Evolutionary conservation across 73 alveolate genomes (phyloP), one percentile per base, ranked within the genome.

Genomic region (Paramecium biaurelia): DNA sequence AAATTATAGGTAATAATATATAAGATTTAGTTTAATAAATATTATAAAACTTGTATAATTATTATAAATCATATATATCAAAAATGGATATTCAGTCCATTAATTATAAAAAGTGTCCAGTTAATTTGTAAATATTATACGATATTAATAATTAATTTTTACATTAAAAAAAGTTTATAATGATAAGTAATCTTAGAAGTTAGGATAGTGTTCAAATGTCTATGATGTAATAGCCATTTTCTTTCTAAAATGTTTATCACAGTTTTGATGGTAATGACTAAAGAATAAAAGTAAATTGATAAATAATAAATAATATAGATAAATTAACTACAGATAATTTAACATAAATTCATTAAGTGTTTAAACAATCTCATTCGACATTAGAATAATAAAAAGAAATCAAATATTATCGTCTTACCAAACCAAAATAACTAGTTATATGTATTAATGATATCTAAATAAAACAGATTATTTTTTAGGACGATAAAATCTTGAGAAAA

Each of bases 261-360:
- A 72, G 86, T 20, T 72, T 72, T 34, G 86, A 72, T 38, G 86
- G 86, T 11, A 72, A 72, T 38, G 58, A 72, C 21, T 72, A 34
- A 7, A 72, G 58, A 42, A 72, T 72, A 11, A 72, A 18, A 18
- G 86, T 72, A 72, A 28, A 34, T 15, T 34, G 11, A 12, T 20
- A 72, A 34, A 28, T 28, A 58, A 67, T 67, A 23, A n/a, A 23
- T 12, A 20, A 72, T 35, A 9, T 72, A 72, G 86, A 14, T 72
- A 32, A 72, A 38, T 35, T 21, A 72, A 18, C 56, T 72, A 2
- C 20, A 72, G 34, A 9, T 35, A 5, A 35, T 38, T 28, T 72
- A 72, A 72, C 86, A 72, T 32, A 72, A 37, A 38, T 72, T 72
- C 63, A 35, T 72, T 2, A 72, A 38, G 24, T 72, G 86, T 35